A percentile compares a stretch with the other conserved stretches of the same genome.
Evolutionary conservation across 1,139 yeast genomes (phyloP).

Genomic region (Candida freyschussii): DNA sequence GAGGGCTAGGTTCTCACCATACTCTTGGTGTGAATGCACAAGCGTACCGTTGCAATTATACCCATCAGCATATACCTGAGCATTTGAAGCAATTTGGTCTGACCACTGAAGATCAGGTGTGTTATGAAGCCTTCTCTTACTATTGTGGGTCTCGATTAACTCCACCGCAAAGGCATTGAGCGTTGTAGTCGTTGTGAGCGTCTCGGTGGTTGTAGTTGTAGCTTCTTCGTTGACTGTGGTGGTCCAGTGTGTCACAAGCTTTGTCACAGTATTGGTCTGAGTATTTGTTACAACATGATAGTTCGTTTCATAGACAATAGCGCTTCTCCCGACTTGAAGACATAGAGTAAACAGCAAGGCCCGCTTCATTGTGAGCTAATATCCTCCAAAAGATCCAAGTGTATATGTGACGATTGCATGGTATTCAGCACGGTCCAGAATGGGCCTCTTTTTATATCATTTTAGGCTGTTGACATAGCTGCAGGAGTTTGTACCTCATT

Average conservation of each 20-base stretch:
- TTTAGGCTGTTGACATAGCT: too few relatives aligned
- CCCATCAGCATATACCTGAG: slow-evolving; percentile 42
- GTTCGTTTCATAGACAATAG: slow-evolving; percentile 9
- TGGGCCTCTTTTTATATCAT: too few relatives aligned
- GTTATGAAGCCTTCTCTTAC: slow-evolving; percentile 43
- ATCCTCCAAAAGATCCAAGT: too few relatives aligned
- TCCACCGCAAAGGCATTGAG: slow-evolving; percentile 7
- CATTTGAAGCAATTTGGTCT: slow-evolving; percentile 30
- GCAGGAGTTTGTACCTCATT: too few relatives aligned
- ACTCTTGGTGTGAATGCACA: slow-evolving; percentile 41
- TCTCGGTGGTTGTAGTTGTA: slow-evolving; percentile 24
- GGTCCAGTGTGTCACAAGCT: slow-evolving; percentile 9
- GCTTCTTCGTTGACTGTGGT: slow-evolving; percentile 10
- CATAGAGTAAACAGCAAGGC: too few relatives aligned
- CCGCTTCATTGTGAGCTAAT: too few relatives aligned
- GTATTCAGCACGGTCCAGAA: too few relatives aligned
- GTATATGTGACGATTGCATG: slow-evolving; percentile 3
- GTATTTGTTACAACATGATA: slow-evolving; percentile 4
- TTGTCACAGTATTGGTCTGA: slow-evolving; percentile 3
- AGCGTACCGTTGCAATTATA: slow-evolving; percentile 49
- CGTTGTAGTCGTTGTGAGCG: slow-evolving; percentile 25
- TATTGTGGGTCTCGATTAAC: slow-evolving; percentile 34
- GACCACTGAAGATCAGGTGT: slow-evolving; percentile 41
- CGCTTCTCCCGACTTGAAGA: too few relatives aligned
- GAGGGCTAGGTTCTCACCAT: slow-evolving; percentile 54